Percentiles rank a stretch among this genome's conserved stretches.
phyloP scores from a whole-genome alignment of 441 rosid genomes.

The Jatropha multifida region DNA sequence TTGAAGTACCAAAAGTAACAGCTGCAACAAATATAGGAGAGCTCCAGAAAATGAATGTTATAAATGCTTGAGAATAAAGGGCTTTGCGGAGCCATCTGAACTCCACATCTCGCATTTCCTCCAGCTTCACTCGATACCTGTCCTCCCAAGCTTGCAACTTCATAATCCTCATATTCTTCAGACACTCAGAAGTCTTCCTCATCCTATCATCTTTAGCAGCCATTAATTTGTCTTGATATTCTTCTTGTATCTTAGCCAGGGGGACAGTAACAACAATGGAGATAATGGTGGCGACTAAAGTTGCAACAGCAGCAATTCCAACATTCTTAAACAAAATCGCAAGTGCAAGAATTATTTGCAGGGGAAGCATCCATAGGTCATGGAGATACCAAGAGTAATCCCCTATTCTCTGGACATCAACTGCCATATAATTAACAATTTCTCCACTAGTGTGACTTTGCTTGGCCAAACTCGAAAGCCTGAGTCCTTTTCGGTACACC shows the following conservation, averaged over 20 bases:
- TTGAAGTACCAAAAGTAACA: constrained; percentile 87
- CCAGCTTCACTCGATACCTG: constrained; percentile 70
- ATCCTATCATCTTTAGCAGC: constrained; percentile 98
- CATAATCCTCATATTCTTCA: constrained; percentile 97
- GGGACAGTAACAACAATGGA: constrained; percentile 87
- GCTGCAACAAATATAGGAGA: constrained; percentile 98
- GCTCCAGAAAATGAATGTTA: constrained; percentile 98
- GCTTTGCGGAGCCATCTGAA: constrained; percentile 95
- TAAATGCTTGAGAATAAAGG: constrained; percentile 94
- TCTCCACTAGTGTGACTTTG: constrained; percentile 95
- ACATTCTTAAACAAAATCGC: constrained; percentile 91
- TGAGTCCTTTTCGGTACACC: constrained; percentile 91
- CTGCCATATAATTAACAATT: constrained; percentile 98
- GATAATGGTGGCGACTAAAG: constrained; percentile 81
- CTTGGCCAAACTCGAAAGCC: constrained; percentile 82
- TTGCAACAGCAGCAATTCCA: constrained; percentile 91
- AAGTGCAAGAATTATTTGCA: constrained; percentile 95
- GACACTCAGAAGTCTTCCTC: constrained; percentile 98
- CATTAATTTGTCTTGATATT: constrained; percentile 95
- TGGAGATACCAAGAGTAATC: constrained; percentile 99
- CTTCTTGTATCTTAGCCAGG: constrained; percentile 88
- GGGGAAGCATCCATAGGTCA: constrained; percentile 99
- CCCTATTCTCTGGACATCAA: constrained; percentile 97
- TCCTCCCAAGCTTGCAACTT: constrained; percentile 99
- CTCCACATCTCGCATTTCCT: constrained; percentile 93